Evolutionary conservation across 345 rosid genomes (phyloP), one percentile per base, ranked within the genome.

Genomic region (Hibiscus tridactylites): DNA sequence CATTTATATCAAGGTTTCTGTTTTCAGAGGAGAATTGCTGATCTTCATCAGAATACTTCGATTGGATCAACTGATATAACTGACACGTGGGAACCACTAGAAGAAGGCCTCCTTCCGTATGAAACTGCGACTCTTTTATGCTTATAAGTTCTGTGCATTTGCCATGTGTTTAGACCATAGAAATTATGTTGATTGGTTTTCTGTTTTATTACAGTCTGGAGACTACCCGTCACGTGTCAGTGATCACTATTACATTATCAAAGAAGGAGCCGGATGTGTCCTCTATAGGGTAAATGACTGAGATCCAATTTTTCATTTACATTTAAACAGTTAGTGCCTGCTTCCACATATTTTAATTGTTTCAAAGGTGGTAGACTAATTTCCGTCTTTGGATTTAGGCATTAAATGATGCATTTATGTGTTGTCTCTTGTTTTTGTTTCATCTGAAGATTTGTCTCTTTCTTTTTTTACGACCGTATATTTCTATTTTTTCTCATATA

Each of bases 71-170:
- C 87, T 4, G 91, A 91, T 79, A 89, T 89, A 61, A 91, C 90
- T n/a, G 97, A 89, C 74, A 88, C 80, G 70, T 91, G 95, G 97
- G 97, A 89, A 81, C 97, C 97, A 53, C 76, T 82, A 13, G 97
- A 89, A 80, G 95, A 88, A 85, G 95, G 92, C 80, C 93, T 89
- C 71, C 84, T 85, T 35, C 88, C 87, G 94, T 91, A 84, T 77
- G 90, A 39, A 61, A 73, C 52, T 28, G 9, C 2, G 12, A 37
- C 65, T 49, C 65, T 7, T 73, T 61, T 64, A 26, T 58, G 6
- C 6, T 52, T 44, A 44, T 37, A 50, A 24, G 39, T 64, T 11
- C 66, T n/a, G 15, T 1, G 53, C 10, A 42, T 57, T 13, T 64
- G 26, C 68, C 11, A 1, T 42, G 19, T 12, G 16, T 71, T 60